Base-by-base conservation (phyloP, 441 rosid genomes). In the Adansonia grandidieri region DNA sequence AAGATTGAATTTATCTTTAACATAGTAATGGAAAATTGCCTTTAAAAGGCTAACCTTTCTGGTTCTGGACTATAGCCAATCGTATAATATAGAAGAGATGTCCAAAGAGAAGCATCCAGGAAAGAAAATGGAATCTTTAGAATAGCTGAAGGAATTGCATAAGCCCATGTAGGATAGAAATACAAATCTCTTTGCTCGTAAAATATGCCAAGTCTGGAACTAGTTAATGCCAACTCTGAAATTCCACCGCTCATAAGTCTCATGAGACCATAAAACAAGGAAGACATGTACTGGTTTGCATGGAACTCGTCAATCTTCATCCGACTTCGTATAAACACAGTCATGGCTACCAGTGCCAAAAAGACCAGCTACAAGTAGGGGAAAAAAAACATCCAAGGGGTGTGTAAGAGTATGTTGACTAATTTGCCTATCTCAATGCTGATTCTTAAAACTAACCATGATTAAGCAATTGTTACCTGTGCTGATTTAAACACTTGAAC, bases 161-260 rank as follows among this genome's bases (percentile, higher is more conserved):
- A 91, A 40, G 92, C 90, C 93, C 91, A 91, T 9, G 90, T 87
- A 14, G 89, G 91, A 78, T 88, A 90, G 2, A 91, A 79, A 74
- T 80, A 82, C 72, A 86, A 80, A 6, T 81, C 85, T 79, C 82
- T 84, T 54, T 91, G 95, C 69, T 89, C 86, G 87, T 82, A 75
- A 74, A 90, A 81, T 19, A 88, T 87, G 5, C 86, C 84, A 37
- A 88, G 77, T 71, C 92, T 85, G 0, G 81, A 77, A 63, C 83
- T 4, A 3, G 88, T 90, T 79, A 87, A 68, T 48, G 80, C 62
- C 10, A 90, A 78, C 77, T 91, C 95, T 67, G 87, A 84, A 48
- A 86, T 68, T 62, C 95, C 91, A 81, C 87, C 87, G 2, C 82
- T 82, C 69, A 84, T 62, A 64, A 91, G 86, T 80, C 87, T 87